phyloP scores from a whole-genome alignment of 441 rosid species.

The Erodium moschatum region DNA sequence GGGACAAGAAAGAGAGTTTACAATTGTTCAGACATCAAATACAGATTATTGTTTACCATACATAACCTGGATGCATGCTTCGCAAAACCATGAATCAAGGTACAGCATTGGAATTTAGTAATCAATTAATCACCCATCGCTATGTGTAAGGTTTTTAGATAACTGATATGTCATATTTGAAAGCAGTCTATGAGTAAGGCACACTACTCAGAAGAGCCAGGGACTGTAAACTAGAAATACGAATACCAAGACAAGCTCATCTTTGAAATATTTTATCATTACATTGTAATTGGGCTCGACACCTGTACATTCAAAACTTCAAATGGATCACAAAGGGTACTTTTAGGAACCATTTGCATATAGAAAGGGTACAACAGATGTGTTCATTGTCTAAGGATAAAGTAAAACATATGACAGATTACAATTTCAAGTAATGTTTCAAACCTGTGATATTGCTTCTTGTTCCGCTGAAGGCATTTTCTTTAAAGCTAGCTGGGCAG shows the following conservation, averaged over 20 bases:
- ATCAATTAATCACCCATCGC: no score
- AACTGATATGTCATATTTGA: background rate
- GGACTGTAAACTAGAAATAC: background rate
- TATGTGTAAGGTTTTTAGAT: background rate
- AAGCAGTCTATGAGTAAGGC: background rate
- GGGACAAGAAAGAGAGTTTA: no score
- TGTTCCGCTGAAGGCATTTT: slow-evolving; percentile 88
- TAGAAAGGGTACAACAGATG: background rate
- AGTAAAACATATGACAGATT: slow-evolving; percentile 4
- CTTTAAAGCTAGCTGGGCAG: slow-evolving; percentile 78
- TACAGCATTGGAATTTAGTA: no score
- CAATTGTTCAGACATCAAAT: no score
- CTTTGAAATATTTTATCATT: background rate
- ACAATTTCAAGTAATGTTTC: slow-evolving; percentile 11
- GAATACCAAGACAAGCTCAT: background rate
- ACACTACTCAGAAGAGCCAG: background rate
- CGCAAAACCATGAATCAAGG: no score
- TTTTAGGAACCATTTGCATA: background rate
- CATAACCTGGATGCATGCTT: no score
- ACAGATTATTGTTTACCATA: no score
- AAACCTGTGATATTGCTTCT: slow-evolving; percentile 91
- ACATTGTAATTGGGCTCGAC: background rate
- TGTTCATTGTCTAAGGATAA: background rate
- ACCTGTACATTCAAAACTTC: no score
- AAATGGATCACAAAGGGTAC: background rate